Percentiles rank a stretch among this genome's conserved stretches.
phyloP scores from a whole-genome alignment of 2,329 filamentous ascomycete genomes.

The Daldinia eschscholtzii region DNA sequence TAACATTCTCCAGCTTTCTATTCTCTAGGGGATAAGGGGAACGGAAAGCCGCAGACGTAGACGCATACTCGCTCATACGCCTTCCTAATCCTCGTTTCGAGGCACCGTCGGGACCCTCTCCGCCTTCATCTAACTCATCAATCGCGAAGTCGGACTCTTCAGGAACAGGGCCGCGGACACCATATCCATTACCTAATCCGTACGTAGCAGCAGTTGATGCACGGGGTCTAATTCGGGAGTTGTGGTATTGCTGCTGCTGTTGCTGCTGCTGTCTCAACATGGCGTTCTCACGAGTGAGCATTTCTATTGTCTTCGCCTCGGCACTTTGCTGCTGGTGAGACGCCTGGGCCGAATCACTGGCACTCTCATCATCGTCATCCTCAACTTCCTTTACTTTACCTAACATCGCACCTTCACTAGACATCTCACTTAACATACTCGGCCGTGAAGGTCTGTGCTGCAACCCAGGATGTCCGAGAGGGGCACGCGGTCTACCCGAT shows the following conservation, averaged over 20 bases:
- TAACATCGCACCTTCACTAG: slow-evolving; percentile 71
- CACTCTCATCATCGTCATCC: slow-evolving; percentile 70
- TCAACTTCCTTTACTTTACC: slow-evolving; percentile 79
- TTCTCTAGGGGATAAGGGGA: slow-evolving; percentile 68
- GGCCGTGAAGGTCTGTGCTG: slow-evolving; percentile 85
- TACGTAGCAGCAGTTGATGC: slow-evolving; percentile 69
- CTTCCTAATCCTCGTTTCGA: slow-evolving; percentile 61
- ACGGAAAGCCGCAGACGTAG: slow-evolving; percentile 59
- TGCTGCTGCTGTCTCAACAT: slow-evolving; percentile 63
- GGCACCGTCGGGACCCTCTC: slow-evolving; percentile 64
- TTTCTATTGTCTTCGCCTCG: slow-evolving; percentile 73
- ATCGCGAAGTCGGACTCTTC: slow-evolving; percentile 80
- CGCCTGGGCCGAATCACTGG: slow-evolving; percentile 67
- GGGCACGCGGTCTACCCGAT: slow-evolving; percentile 63
- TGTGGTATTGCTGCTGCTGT: slow-evolving; percentile 62
- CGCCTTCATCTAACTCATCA: slow-evolving; percentile 75
- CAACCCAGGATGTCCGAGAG: slow-evolving; percentile 72
- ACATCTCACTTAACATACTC: slow-evolving; percentile 81
- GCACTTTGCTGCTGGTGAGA: slow-evolving; percentile 65
- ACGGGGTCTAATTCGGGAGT: slow-evolving; percentile 67
- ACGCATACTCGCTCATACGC: slow-evolving; percentile 70
- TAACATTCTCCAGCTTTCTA: slow-evolving; percentile 73
- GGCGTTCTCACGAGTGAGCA: slow-evolving; percentile 72
- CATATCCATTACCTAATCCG: slow-evolving; percentile 67
- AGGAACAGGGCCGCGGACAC: slow-evolving; percentile 70